These are phyloP conservation scores for Oryza glumipatula DNA, from an alignment of 176 grass and related monocot species.

Conservation along the genomic window DNA sequence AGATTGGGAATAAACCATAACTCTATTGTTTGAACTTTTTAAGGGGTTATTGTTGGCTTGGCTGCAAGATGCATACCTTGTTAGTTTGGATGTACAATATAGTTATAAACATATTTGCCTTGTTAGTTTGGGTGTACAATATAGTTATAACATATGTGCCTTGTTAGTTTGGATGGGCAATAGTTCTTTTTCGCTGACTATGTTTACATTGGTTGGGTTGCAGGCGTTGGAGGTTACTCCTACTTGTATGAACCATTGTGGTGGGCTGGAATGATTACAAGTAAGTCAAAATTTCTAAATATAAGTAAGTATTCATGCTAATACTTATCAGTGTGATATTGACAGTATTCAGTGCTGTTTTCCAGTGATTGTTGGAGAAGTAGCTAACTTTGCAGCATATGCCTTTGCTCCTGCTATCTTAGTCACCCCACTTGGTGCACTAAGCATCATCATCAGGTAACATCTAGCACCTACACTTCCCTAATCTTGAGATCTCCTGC, in stretches of 20 bases:
- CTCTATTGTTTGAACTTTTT: not conserved
- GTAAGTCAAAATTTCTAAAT: constrained; percentile 51
- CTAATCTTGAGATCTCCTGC: constrained; percentile 23
- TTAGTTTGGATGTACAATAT: not conserved
- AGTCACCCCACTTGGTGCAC: constrained; percentile 94
- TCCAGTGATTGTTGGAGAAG: constrained; percentile 96
- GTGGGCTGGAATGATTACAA: constrained; percentile 98
- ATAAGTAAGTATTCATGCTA: constrained; percentile 25
- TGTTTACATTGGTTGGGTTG: constrained; percentile 29
- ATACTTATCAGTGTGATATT: constrained; percentile 39
- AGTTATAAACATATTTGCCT: not conserved
- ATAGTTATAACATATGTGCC: not conserved
- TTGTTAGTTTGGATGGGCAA: not conserved
- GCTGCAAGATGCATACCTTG: not conserved
- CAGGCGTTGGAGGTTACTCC: constrained; percentile 94
- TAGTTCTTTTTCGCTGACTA: not conserved
- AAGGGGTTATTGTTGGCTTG: not conserved
- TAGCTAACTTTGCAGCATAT: constrained; percentile 97
- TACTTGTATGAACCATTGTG: constrained; percentile 95
- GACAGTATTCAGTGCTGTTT: constrained; percentile 28
- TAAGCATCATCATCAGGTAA: constrained; percentile 96
- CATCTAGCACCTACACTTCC: not conserved
- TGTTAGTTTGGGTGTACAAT: not conserved
- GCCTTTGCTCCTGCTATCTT: constrained; percentile 99
- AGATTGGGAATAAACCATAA: not conserved